A percentile compares a stretch with the other conserved stretches of the same genome.
These are phyloP conservation scores for Blastocystis sp. DNA, from an alignment of 352 stramenopile species.

Conservation along the genomic window DNA sequence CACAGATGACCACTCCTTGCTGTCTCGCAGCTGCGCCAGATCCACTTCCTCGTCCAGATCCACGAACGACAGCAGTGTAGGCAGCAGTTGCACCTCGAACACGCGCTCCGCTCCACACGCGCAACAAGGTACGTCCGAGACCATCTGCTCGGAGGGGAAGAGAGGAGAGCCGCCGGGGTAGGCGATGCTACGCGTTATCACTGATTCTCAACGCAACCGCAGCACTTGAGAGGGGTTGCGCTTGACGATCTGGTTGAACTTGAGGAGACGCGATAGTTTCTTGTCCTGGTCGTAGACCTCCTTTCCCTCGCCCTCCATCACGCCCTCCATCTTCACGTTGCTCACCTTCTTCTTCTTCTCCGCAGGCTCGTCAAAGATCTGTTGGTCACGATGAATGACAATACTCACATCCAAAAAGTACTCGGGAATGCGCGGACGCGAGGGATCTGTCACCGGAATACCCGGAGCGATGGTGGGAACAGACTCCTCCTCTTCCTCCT, in stretches of 20 bases:
- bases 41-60: neutral
- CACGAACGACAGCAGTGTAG: conserved; percentile 31
- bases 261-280: conserved; percentile 18
- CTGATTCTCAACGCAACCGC: neutral
- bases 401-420: conserved; percentile 10
- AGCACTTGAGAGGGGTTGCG: conserved; percentile 1
- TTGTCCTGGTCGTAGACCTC: conserved; percentile 32
- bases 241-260: conserved; percentile 26
- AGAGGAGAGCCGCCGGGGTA: conserved; percentile 1
- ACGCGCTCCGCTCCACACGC: neutral
- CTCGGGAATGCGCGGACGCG: neutral
- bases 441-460: neutral
- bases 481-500: neutral
- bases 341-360: conserved; percentile 6
- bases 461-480: neutral
- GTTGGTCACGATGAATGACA: neutral
- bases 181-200: conserved; percentile 10
- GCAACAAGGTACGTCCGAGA: neutral
- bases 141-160: neutral
- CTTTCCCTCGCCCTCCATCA: neutral
- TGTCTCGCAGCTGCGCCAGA: neutral
- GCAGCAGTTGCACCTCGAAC: conserved; percentile 36
- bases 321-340: neutral
- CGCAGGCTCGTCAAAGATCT: conserved; percentile 26
- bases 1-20: conserved; percentile 25